Percentiles rank a stretch among this genome's conserved stretches.
These are phyloP conservation scores for Cercospora zeae-maydis DNA, from an alignment of 2,329 filamentous ascomycete species.

Conservation along the genomic window DNA sequence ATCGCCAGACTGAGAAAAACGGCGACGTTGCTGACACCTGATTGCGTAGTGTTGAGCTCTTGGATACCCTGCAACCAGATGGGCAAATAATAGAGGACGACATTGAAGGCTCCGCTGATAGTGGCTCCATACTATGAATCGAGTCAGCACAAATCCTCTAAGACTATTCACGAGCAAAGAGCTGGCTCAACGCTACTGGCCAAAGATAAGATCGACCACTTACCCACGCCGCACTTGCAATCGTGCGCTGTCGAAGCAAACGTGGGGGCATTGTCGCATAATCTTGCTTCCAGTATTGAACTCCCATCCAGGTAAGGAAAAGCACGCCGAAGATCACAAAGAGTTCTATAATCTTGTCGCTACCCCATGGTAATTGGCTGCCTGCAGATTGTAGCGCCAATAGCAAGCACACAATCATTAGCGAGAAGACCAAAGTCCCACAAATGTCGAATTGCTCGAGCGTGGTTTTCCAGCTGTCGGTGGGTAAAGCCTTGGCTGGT, in stretches of 20 bases:
- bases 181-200: background rate
- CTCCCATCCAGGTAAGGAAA: slow-evolving; percentile 40
- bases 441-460: slow-evolving; percentile 47
- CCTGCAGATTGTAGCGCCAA: slow-evolving; percentile 52
- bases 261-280: slow-evolving; percentile 47
- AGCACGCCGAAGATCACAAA: slow-evolving; percentile 47
- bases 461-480: slow-evolving; percentile 37
- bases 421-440: slow-evolving; percentile 47
- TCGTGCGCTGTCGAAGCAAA: slow-evolving; percentile 45
- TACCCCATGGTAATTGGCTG: slow-evolving; percentile 46
- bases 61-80: slow-evolving; percentile 43
- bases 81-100: slow-evolving; percentile 44
- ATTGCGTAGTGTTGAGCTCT: slow-evolving; percentile 44
- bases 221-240: slow-evolving; percentile 31
- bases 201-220: background rate
- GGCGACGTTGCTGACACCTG: slow-evolving; percentile 47
- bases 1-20: slow-evolving; percentile 47
- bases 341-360: slow-evolving; percentile 46
- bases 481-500: slow-evolving; percentile 30
- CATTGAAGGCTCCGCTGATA: slow-evolving; percentile 39
- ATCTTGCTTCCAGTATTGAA: slow-evolving; percentile 44
- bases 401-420: slow-evolving; percentile 48
- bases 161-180: background rate
- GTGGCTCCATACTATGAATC: slow-evolving; percentile 34
- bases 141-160: background rate